Evolutionary conservation across 805 yeast species (phyloP).

Genomic region (Candida maesae): DNA sequence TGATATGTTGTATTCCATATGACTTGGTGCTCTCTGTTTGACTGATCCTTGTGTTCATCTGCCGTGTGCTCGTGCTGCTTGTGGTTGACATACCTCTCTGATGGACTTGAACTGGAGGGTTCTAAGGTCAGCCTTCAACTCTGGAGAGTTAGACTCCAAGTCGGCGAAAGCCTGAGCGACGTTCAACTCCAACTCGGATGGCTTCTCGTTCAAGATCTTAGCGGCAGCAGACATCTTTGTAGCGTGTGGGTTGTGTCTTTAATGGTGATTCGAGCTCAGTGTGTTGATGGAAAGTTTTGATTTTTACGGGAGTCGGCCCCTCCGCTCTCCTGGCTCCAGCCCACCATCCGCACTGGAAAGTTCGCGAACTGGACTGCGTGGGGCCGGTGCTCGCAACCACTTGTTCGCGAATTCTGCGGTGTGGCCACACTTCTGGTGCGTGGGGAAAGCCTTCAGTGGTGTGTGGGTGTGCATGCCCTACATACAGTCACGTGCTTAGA

Average conservation of each 20-base stretch:
- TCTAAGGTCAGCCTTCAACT: conserved; percentile 96
- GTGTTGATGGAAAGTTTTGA: conserved; percentile 18
- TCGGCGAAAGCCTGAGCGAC: conserved; percentile 98
- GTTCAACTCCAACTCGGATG: conserved; percentile 98
- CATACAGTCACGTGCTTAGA: conserved; percentile 1
- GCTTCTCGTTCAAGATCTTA: conserved; percentile 92
- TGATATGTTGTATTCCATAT: neutral
- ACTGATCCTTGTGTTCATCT: neutral
- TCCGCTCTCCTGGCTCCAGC: neutral
- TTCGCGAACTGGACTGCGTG: neutral
- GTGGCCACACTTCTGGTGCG: neutral
- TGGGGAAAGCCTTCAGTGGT: neutral
- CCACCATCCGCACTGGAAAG: neutral
- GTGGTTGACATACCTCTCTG: conserved; percentile 60
- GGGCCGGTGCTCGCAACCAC: neutral
- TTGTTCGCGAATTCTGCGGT: neutral
- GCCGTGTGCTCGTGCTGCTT: neutral
- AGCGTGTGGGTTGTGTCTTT: conserved; percentile 23
- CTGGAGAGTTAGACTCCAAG: conserved; percentile 90
- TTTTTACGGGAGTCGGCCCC: neutral
- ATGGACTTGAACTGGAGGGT: conserved; percentile 98
- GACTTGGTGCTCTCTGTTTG: neutral
- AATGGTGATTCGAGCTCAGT: neutral
- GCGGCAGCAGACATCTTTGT: conserved; percentile 86
- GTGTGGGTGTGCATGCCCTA: conserved; percentile 5